A percentile compares a stretch with the other conserved stretches of the same genome.
Evolutionary conservation across 2,329 filamentous ascomycete genomes (phyloP).

Genomic region (Rhynchosporium agropyri): DNA sequence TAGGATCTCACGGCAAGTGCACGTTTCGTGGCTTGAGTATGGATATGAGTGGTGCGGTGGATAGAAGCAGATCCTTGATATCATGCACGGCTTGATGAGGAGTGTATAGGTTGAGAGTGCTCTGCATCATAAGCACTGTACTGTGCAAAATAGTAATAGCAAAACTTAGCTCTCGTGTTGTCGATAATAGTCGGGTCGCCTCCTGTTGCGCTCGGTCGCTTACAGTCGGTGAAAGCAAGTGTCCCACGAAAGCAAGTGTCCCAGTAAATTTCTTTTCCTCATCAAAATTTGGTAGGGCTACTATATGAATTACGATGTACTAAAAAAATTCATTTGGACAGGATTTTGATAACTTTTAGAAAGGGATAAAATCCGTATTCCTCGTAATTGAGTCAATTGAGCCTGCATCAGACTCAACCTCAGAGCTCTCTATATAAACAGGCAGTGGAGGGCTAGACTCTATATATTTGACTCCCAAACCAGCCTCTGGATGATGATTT

Average conservation of each 20-base stretch:
- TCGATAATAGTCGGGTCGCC: too few species aligned
- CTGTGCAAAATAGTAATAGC: not conserved
- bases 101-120: not conserved
- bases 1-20: slow-evolving; percentile 10
- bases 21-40: not conserved
- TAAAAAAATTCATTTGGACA: too few species aligned
- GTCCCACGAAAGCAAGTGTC: too few species aligned
- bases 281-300: too few species aligned
- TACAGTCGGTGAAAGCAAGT: too few species aligned
- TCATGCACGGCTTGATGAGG: not conserved
- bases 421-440: not conserved
- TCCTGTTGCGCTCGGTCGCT: too few species aligned
- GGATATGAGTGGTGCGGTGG: not conserved
- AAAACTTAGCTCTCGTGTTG: not conserved
- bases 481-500: too few species aligned
- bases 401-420: not conserved
- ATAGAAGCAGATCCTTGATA: not conserved
- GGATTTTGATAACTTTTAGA: too few species aligned
- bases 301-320: too few species aligned
- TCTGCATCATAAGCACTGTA: not conserved
- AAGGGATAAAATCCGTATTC: too few species aligned
- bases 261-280: too few species aligned
- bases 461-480: not conserved
- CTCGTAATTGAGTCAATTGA: not conserved
- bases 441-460: not conserved